phyloP scores from a whole-genome alignment of 192 early-diverging fungal species.

The Coemansia sp. region DNA sequence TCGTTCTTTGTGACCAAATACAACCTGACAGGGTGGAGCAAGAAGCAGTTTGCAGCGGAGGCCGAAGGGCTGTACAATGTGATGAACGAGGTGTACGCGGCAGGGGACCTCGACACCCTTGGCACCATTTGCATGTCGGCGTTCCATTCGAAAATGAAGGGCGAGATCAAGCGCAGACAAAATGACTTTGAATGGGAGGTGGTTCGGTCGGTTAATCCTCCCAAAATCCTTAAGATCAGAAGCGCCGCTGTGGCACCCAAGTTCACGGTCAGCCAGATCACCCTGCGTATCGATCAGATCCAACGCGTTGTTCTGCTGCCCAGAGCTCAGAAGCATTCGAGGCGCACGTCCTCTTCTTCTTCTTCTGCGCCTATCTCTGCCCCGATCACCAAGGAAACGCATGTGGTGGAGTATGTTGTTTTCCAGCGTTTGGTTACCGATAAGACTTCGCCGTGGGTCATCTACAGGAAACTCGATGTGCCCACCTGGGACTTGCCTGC shows the following conservation, averaged over 20 bases:
- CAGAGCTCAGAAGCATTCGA: conserved; percentile 7
- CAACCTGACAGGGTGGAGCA: conserved; percentile 52
- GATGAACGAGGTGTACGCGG: conserved; percentile 72
- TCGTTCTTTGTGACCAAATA: conserved; percentile 24
- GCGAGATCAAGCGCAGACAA: conserved; percentile 61
- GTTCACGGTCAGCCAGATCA: conserved; percentile 61
- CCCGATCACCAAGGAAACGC: conserved; percentile 44
- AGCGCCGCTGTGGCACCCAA: conserved; percentile 51
- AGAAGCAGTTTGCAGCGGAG: conserved; percentile 56
- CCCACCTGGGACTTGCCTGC: conserved; percentile 39
- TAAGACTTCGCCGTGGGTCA: conserved; percentile 61
- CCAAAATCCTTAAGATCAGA: conserved; percentile 63
- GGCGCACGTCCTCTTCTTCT: conserved; percentile 48
- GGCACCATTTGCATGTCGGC: conserved; percentile 61
- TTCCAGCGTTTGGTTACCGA: conserved; percentile 66
- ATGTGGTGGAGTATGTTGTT: conserved; percentile 69
- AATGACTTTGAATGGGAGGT: conserved; percentile 62
- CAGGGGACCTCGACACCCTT: conserved; percentile 59
- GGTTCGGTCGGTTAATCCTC: conserved; percentile 56
- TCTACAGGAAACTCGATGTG: conserved; percentile 63
- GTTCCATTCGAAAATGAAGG: conserved; percentile 64
- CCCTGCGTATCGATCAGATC: conserved; percentile 66
- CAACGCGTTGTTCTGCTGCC: conserved; percentile 49
- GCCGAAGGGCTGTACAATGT: conserved; percentile 63
- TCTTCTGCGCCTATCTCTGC: conserved; percentile 6